Conservation (phyloP, 1,284 basidiomycete species). For the Entoloma clypeatum region DNA sequence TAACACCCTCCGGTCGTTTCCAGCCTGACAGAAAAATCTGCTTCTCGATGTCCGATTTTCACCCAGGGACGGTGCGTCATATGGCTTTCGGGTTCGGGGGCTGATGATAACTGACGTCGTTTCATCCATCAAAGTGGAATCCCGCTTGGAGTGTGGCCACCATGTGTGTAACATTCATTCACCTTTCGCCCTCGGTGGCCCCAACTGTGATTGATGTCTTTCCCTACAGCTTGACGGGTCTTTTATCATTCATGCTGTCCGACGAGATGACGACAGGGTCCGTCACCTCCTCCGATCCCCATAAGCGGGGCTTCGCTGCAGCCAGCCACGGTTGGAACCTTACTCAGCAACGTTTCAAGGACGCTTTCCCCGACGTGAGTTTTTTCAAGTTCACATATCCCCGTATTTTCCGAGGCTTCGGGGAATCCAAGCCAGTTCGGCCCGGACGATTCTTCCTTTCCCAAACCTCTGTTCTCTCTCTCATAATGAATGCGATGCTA, state of each 20-base stretch:
- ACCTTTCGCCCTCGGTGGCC: constrained; percentile 12
- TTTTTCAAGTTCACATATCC: constrained; percentile 8
- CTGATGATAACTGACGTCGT: constrained; percentile 13
- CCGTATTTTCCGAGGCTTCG: not conserved
- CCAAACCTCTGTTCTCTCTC: too few relatives aligned
- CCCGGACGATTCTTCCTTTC: too few relatives aligned
- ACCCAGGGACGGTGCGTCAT: constrained; percentile 77
- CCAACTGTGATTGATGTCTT: constrained; percentile 3
- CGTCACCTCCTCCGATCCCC: constrained; percentile 74
- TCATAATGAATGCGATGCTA: constrained; percentile 9
- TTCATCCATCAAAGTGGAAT: constrained; percentile 72
- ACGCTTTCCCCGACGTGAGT: constrained; percentile 82
- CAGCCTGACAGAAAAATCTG: constrained; percentile 93
- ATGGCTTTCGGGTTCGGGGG: constrained; percentile 4
- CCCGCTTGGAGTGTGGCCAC: constrained; percentile 92
- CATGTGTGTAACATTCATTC: constrained; percentile 61
- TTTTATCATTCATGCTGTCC: constrained; percentile 93
- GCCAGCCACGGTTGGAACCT: constrained; percentile 87
- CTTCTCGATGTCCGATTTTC: constrained; percentile 95
- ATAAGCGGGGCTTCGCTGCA: constrained; percentile 75
- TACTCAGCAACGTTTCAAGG: constrained; percentile 74
- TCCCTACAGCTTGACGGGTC: constrained; percentile 76
- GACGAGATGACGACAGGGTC: constrained; percentile 97
- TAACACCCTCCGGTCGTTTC: constrained; percentile 92
- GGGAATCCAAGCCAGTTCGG: not conserved